Evolutionary conservation across 2,329 filamentous ascomycete species (phyloP), one percentile per base, ranked within the genome.

Genomic region (Stachybotrys echinatus): DNA sequence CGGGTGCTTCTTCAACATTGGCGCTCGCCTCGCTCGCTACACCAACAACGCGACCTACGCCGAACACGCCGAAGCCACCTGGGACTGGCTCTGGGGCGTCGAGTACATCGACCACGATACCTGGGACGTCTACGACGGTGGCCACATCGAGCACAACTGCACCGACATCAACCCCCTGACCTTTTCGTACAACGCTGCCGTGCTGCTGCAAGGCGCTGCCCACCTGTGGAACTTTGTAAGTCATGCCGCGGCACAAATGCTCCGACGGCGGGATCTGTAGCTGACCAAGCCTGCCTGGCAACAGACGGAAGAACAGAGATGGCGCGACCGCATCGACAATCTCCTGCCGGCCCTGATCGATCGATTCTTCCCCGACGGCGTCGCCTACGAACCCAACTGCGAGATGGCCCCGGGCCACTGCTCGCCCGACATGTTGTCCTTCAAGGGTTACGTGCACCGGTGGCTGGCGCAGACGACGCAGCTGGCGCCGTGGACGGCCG

Each of bases 381-480:
- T 86, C 55, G 82, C 87, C 57, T 81, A 72, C 50, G 88, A 92
- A 65, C 68, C 80, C 3, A 73, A 82, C 12, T 92, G 88, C 68
- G 87, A 90, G 57, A 58, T 61, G 31, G 58, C 63, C 23, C 69
- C 74, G 3, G 68, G 61, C 20, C 76, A 70, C 19, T 92, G 89
- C 72, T 84, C 84, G 51, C 74, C 79, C 45, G 89, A 92, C 59
- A 87, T 90, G 74, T 67, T 81, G 52, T 81, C 81, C 2, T 91
- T 87, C 77, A 89, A 89, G 67, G 85, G 85, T 38, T 84, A 85
- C 51, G 72, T 88, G 18, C 76, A 83, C 56, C 78, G 83, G 39
- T 88, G 84, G 82, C 71, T 89, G 56, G 74, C 80, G 4, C 74
- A 77, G 20, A 74, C 79, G 1, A 77, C 80, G 2, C 75, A 85